Evolutionary conservation across 148 eudicot species (phyloP), one percentile per base, ranked within the genome.

Genomic region (Beta vulgaris): DNA sequence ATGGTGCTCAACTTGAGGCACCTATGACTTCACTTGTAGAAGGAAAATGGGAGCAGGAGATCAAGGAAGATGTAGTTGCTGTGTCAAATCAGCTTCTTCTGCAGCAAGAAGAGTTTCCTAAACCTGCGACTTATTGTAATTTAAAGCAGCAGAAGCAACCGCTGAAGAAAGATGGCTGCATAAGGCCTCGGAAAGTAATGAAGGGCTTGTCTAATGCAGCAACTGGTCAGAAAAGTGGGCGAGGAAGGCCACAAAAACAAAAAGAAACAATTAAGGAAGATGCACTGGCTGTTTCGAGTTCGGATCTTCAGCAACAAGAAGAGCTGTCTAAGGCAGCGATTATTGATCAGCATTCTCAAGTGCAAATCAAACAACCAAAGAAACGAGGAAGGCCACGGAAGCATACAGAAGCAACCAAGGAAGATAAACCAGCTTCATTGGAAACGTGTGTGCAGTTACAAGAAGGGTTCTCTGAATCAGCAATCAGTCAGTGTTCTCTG

Each of bases 231-330:
- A n/a, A n/a, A n/a, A n/a, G n/a, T n/a, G n/a, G n/a, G n/a, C 65
- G 32, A 12, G 74, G 74, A 36, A 71, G 62, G 74, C 63, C 46
- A 7, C 59, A 29, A 40, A 71, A 71, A 71, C 42, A 21, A 5
- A 25, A 71, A 70, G 73, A n/a, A 13, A 63, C 3, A 70, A 70
- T 44, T 60, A 34, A 7, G 12, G 73, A 29, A 70, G 21, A 21
- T 71, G 74, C 53, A 48, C 6, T 48, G 18, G 16, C 19, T 48
- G 1, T 4, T 14, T 14, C 19, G 16, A 48, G 18, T 48, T 16
- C 18, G 53, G 19, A 48, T 48, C 53, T 48, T 48, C 53, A 32
- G 55, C 29, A 23, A 57, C 10, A 18, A 60, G 36, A 21, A 60
- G 2, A 26, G 37, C 15, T 29, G 65, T 32, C 65, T 5, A 19